Evolutionary conservation across 495 filamentous ascomycete species (phyloP), one percentile per base, ranked within the genome.

Genomic region (Xylaria castorea): DNA sequence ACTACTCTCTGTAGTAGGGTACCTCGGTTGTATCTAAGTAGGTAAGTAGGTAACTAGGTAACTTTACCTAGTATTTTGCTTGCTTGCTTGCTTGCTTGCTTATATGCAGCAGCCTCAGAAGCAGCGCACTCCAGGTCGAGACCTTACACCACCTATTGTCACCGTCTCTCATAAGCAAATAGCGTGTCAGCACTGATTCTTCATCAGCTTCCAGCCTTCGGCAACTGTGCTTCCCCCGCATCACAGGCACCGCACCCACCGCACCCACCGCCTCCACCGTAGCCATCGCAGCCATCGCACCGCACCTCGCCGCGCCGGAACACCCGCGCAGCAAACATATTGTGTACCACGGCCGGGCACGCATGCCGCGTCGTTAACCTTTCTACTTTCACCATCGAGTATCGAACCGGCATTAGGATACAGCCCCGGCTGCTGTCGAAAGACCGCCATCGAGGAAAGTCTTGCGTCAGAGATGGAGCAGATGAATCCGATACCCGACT

Each of bases 401-500:
- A 62, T 11, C 20, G 57, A 51, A 40, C 48, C 11, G 1, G 16
- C 25, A 57, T 68, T 11, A 8, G 61, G 2, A 34, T 18, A 61
- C 3, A 16, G 40, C 14, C 61, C 16, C 34, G 14, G 20, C 44
- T 58, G 42, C 53, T 36, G 57, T 44, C 69, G 32, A 64, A 27
- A 51, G 32, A 27, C 18, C 12, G 32, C 34, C 30, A 32, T 44
- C 48, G 5, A 64, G 44, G 18, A 20, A 25, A 55, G 34, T 42
- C 8, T 16, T 20, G 50, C 8, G 48, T 57, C 61, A 57, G 69
- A 57, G 27, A 71, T 71, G 69, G 69, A 71, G 61, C 60, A 55
- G 38, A 55, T 46, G 69, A 71, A 71, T 46, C 60, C 61, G 30
- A 65, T 46, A 12, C 69, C 36, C 69, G 36, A 65, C 69, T 44